A percentile compares a stretch with the other conserved stretches of the same genome.
These are phyloP conservation scores for Monosporascus sp. DNA, from an alignment of 2,329 filamentous ascomycete genomes.

Conservation along the genomic window DNA sequence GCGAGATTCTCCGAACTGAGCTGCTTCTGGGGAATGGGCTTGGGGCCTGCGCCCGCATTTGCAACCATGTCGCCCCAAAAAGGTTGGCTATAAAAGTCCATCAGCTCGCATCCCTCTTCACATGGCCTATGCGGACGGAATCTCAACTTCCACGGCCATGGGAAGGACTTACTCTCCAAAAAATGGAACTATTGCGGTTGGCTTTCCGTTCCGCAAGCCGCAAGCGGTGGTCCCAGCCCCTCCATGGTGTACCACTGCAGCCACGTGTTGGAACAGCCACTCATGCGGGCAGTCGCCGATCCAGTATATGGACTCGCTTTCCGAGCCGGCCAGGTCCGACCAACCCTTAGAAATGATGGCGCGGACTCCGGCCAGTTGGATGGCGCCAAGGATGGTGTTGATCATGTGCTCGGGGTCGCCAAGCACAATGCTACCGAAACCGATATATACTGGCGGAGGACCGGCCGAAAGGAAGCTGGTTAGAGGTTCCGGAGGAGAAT, in stretches of 20 bases:
- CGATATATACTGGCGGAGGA: slow-evolving; percentile 72
- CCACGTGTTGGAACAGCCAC: slow-evolving; percentile 52
- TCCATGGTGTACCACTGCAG: slow-evolving; percentile 52
- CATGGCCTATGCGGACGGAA: no score
- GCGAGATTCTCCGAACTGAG: slow-evolving; percentile 28
- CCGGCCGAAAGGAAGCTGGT: slow-evolving; percentile 61
- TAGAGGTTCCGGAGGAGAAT: slow-evolving; percentile 57
- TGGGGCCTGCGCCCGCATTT: slow-evolving; percentile 32
- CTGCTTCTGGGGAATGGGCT: slow-evolving; percentile 28
- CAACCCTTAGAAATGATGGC: slow-evolving; percentile 41
- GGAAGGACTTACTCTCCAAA: slow-evolving; percentile 29
- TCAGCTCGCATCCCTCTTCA: no score
- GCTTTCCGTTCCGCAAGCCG: slow-evolving; percentile 43
- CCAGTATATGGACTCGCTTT: slow-evolving; percentile 33
- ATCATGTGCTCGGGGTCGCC: slow-evolving; percentile 36
- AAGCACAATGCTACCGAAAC: slow-evolving; percentile 78
- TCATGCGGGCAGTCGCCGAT: slow-evolving; percentile 51
- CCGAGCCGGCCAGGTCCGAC: slow-evolving; percentile 10
- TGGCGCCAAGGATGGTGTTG: slow-evolving; percentile 33
- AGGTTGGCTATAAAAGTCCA: slow-evolving; percentile 22
- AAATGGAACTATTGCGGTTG: slow-evolving; percentile 50
- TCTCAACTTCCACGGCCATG: no score
- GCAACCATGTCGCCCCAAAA: slow-evolving; percentile 37
- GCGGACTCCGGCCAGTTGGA: slow-evolving; percentile 35
- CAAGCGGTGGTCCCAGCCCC: slow-evolving; percentile 54